A percentile compares a stretch with the other conserved stretches of the same genome.
Conservation (phyloP, 768 basidiomycete genomes). For the Boletus insuetus region DNA sequence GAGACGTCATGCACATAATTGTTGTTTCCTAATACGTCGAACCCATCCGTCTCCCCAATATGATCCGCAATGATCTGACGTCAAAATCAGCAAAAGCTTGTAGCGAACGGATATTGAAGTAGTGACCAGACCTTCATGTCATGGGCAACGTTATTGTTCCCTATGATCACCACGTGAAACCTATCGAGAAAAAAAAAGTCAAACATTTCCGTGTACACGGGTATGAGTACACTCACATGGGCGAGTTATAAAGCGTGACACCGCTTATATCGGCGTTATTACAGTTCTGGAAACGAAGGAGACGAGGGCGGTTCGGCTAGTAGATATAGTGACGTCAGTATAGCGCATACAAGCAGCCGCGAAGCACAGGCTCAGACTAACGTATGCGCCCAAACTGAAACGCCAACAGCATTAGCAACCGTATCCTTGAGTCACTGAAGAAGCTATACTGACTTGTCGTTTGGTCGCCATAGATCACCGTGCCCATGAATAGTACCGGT, state of each 20-base stretch:
- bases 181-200: neutral
- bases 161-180: constrained; percentile 9
- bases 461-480: constrained; percentile 1
- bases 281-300: constrained; percentile 7
- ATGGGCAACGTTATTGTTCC: constrained; percentile 6
- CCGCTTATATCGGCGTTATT: constrained; percentile 8
- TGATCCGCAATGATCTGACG: constrained; percentile 11
- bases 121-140: constrained; percentile 8
- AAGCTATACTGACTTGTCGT: neutral
- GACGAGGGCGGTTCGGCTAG: constrained; percentile 5
- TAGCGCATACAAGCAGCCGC: neutral
- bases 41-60: constrained; percentile 7
- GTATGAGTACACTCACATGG: neutral
- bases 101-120: neutral
- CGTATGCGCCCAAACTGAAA: constrained; percentile 1
- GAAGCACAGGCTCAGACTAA: neutral
- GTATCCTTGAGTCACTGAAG: neutral
- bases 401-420: neutral
- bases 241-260: constrained; percentile 13
- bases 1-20: constrained; percentile 34
- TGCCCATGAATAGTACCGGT: constrained; percentile 9
- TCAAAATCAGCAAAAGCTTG: neutral
- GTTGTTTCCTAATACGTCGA: constrained; percentile 27
- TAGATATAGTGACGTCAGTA: neutral
- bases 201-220: too few species aligned